phyloP scores from a whole-genome alignment of 2,329 filamentous ascomycete genomes.

The Aspergillus texensis region DNA sequence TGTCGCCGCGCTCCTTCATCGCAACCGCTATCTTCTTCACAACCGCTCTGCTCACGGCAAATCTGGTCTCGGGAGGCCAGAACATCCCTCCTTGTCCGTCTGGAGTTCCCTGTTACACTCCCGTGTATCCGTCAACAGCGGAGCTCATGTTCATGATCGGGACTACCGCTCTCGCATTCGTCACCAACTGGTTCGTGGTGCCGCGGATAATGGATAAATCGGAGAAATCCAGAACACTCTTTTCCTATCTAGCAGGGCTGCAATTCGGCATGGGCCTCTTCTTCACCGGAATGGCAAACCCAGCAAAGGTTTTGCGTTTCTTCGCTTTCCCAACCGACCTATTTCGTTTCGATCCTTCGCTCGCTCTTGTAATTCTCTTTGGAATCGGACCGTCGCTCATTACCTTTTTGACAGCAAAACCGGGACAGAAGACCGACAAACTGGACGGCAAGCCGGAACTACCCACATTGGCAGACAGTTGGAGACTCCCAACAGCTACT shows the following conservation, averaged over 20 bases:
- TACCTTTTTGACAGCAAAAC: slow-evolving; percentile 34
- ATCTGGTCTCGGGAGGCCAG: slow-evolving; percentile 35
- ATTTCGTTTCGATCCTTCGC: slow-evolving; percentile 53
- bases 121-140: slow-evolving; percentile 44
- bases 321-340: slow-evolving; percentile 48
- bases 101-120: slow-evolving; percentile 49
- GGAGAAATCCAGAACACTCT: slow-evolving; percentile 36
- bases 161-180: slow-evolving; percentile 30
- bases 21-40: slow-evolving; percentile 51
- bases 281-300: slow-evolving; percentile 55
- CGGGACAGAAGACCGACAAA: slow-evolving; percentile 27
- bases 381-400: slow-evolving; percentile 52
- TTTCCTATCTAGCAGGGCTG: slow-evolving; percentile 50
- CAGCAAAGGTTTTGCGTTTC: slow-evolving; percentile 55
- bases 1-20: slow-evolving; percentile 53
- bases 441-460: slow-evolving; percentile 28
- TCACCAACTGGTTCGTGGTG: slow-evolving; percentile 39
- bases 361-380: slow-evolving; percentile 53
- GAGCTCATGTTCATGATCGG: slow-evolving; percentile 40
- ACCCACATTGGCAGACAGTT: slow-evolving; percentile 47
- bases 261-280: slow-evolving; percentile 56
- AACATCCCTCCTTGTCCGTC: slow-evolving; percentile 44
- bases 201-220: slow-evolving; percentile 33
- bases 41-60: slow-evolving; percentile 47
- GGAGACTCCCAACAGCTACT: slow-evolving; percentile 49